Evolutionary conservation across 2,329 filamentous ascomycete genomes (phyloP).

Genomic region (Chaetomiaceae sp.): DNA sequence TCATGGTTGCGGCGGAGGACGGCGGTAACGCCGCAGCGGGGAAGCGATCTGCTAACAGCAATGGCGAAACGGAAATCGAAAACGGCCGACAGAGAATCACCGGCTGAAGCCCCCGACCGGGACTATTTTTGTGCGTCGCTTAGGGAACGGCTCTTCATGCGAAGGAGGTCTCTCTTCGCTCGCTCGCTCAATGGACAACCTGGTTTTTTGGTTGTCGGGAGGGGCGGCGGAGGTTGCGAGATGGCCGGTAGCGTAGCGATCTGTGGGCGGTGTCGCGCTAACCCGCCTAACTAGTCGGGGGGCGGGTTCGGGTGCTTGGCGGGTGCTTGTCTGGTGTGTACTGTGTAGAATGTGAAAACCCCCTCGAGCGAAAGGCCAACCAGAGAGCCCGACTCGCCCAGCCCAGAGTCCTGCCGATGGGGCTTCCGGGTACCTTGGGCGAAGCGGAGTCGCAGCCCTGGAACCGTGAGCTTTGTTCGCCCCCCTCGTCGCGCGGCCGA

Average conservation of each 20-base stretch:
- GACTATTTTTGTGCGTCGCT: neutral
- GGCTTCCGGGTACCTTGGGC: neutral
- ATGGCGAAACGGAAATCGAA: neutral
- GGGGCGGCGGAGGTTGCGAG: too few relatives aligned
- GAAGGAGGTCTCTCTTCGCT: too few relatives aligned
- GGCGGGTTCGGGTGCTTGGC: slow-evolving; percentile 3
- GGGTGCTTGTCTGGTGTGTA: too few relatives aligned
- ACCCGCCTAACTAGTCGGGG: neutral
- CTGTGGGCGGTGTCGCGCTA: slow-evolving; percentile 2
- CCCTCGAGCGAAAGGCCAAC: slow-evolving; percentile 4
- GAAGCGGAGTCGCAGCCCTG: slow-evolving; percentile 14
- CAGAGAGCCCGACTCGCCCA: slow-evolving; percentile 13
- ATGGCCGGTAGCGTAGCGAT: neutral
- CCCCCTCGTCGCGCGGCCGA: slow-evolving; percentile 6
- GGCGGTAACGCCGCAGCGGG: slow-evolving; percentile 16
- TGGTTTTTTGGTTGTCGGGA: too few relatives aligned
- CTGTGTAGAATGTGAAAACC: slow-evolving; percentile 6
- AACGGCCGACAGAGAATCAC: neutral
- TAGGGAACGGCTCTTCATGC: too few relatives aligned
- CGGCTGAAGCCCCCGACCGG: neutral
- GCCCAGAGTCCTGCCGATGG: neutral
- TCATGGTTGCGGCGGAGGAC: slow-evolving; percentile 24
- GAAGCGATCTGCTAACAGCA: slow-evolving; percentile 9
- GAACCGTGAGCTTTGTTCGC: slow-evolving; percentile 9
- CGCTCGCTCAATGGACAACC: too few relatives aligned